These are phyloP conservation scores for Tripterygium wilfordii DNA, from an alignment of 177 flowering plant species.

Conservation along the genomic window DNA sequence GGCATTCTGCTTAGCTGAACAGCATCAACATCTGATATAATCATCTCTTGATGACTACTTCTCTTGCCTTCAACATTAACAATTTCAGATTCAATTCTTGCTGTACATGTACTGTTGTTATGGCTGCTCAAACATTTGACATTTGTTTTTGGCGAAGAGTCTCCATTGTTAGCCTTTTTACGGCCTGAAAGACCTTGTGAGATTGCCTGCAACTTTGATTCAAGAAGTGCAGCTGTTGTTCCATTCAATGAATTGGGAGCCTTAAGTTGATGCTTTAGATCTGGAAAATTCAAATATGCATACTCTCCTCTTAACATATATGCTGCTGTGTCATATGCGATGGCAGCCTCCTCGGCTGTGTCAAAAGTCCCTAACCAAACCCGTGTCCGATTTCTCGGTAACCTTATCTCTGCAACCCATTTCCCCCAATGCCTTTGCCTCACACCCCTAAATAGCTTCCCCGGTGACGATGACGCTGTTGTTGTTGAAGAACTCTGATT, in stretches of 20 bases:
- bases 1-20: conserved; percentile 89
- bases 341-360: conserved; percentile 83
- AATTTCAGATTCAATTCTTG: conserved; percentile 15
- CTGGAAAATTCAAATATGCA: conserved; percentile 86
- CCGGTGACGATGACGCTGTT: conserved; percentile 14
- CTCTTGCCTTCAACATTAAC: conserved; percentile 24
- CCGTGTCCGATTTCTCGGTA: conserved; percentile 81
- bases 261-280: conserved; percentile 63
- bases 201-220: conserved; percentile 61
- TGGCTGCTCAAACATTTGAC: conserved; percentile 6
- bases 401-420: conserved; percentile 94
- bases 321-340: conserved; percentile 91
- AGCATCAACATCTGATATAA: conserved; percentile 32
- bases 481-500: conserved; percentile 6
- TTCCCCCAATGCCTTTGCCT: conserved; percentile 98
- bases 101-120: conserved; percentile 17
- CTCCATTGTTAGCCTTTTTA: conserved; percentile 8
- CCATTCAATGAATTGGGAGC: conserved; percentile 38
- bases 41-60: conserved; percentile 18
- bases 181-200: conserved; percentile 17
- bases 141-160: conserved; percentile 7
- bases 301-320: conserved; percentile 78
- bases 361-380: conserved; percentile 95
- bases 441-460: conserved; percentile 78
- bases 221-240: conserved; percentile 62